Evolutionary conservation across 306 rosid species (phyloP), one percentile per base, ranked within the genome.

Genomic region (Gastrolobium villosum): DNA sequence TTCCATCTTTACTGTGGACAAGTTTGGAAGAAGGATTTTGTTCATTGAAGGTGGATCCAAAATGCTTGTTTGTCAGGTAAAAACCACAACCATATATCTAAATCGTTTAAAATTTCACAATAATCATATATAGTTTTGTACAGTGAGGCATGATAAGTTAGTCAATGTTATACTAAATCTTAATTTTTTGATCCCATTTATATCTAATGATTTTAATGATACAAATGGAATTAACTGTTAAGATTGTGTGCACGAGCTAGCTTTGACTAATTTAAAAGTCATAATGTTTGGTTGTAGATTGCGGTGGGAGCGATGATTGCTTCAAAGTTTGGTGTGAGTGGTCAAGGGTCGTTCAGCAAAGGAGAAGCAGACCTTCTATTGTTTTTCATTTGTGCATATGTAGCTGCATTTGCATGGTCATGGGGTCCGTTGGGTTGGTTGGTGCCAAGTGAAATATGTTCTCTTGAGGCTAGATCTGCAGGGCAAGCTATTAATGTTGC

Each of bases 341-440:
- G 90, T 5, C 31, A 73, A 6, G 90, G 90, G 3, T 9, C 67
- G 1, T 15, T 86, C 26, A 9, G 82, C 4, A 40, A 26, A 28
- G 67, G 30, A 0, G 66, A 57, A 3, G 80, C 86, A 4, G 54
- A 84, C 50, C 1, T 79, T 1, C 61, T 80, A 10, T 6, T 85
- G 48, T 6, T 74, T 13, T 60, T 88, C 5, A 78, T 88, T 11
- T 88, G 91, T 26, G 2, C 30, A 4, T 88, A 83, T 28, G 89
- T 85, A 34, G 89, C 89, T n/a, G 89, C 80, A 10, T 88, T 68
- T 37, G 89, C 87, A 0, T 88, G 89, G 91, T 88, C 91, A 8
- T 88, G 87, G 89, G 89, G 89, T 0, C 87, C 87, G 3, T 60
- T 88, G 37, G 89, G 86, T 4, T 87, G 85, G 88, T 54, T 85